Evolutionary conservation across 2,329 filamentous ascomycete species (phyloP), one percentile per base, ranked within the genome.

Genomic region (Aspergillus uvarum): DNA sequence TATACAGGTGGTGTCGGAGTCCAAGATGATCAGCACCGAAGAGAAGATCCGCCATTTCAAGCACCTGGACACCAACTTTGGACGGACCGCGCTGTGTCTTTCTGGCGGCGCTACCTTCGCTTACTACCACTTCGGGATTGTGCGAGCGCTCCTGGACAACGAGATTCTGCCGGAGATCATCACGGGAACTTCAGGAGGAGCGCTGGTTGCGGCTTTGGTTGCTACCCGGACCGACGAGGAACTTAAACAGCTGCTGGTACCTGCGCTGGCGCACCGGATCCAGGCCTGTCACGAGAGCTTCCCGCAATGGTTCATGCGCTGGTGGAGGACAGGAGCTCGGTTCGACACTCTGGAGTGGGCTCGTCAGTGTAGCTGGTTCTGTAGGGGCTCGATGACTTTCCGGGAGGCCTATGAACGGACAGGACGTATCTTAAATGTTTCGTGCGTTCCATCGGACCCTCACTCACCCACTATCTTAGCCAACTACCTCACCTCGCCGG

Each of bases 341-440:
- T 99, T 99, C 72, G 95, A 99, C 78, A 91, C 91, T 11, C 81
- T 97, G 3, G 90, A 96, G 67, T 99, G 94, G 94, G 94, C 94
- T 0, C 83, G 83, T 60, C 86, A 89, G 65, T 91, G 89, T 70
- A 86, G 87, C 61, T 99, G 95, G 95, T 98, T 95, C 81, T 91
- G 90, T 47, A 85, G 87, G 66, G 95, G 95, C 32, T 96, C 90
- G 47, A 89, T 94, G 81, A 99, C 95, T 0, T 99, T 99, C 74
- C 87, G 88, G 58, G 95, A 99, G 78, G 95, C 95, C 2, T 98
- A 96, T 74, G 88, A 96, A 76, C 86, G 93, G 51, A 98, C 95
- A 0, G 95, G 95, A 0, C 89, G 95, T 21, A 95, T 98, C 63
- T 83, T 99, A 54, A 99, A 99, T 75, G 92, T 99, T 10, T 92